Base-by-base conservation (phyloP, 1,139 yeast species). In the Protomyces lactucae-debilis region DNA sequence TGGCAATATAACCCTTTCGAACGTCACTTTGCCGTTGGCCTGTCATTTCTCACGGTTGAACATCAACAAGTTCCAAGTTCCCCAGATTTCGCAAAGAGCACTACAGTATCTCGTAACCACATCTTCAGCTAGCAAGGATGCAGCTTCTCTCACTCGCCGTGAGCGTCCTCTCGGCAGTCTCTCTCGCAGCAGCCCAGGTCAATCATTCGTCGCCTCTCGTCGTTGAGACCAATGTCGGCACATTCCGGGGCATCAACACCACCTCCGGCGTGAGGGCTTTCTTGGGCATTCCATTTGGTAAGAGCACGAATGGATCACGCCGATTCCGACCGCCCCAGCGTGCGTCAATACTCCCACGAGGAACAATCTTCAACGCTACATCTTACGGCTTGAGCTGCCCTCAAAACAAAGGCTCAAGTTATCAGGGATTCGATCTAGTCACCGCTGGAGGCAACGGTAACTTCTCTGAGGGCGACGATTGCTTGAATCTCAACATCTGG, bases 381-480 rank as follows among this genome's bases (percentile, higher is more conserved):
- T 25, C 64, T 6, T 60, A 54, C 39, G 55, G 59, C n/a, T 51
- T 52, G 18, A 25, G 51, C 16, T 60, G 64, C 32, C 63, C 63
- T 9, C 63, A 59, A 39, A 59, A 59, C 45, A 46, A 55, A 14
- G 63, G 63, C 4, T 18, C 35, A 23, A n/a, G n/a, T 12, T 59
- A 28, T 52, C 43, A 28, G 2, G 63, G 63, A 9, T 59, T 59
- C 57, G 32, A 59, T 35, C 18, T 59, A n/a, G 54, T 59, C 32
- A 35, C 35, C 8, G 16, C 18, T 18, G 52, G 53, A 8, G 63
- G 63, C 21, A 59, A 59, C 18, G 63, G 63, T 18, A 59, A 59
- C 28, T 55, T 40, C 18, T 52, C 57, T 28, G 63, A 59, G 32
- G 63, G 64, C n/a, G 64, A 60, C 25, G 64, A 60, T 28, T 60